Evolutionary conservation across 495 filamentous ascomycete species (phyloP).

Genomic region (Astrothelium macrocarpum): DNA sequence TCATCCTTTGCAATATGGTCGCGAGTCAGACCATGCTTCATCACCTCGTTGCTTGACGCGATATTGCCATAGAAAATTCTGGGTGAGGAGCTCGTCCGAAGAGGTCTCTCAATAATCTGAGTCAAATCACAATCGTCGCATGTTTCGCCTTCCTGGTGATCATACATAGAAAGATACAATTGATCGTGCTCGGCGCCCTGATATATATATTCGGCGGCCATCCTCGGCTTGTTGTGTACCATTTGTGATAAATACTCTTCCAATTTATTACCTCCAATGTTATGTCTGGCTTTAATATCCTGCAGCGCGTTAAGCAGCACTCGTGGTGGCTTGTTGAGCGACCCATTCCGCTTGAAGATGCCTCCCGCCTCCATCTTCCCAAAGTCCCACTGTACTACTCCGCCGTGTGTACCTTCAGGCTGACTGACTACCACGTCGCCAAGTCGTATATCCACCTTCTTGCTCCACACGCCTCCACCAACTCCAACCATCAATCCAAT

Average conservation of each 20-base stretch:
- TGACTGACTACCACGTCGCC: conserved; percentile 20
- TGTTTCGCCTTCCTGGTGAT: conserved; percentile 4
- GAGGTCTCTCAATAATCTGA: background rate
- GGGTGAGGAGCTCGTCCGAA: conserved; percentile 4
- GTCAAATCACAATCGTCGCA: conserved; percentile 6
- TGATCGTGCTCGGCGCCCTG: conserved; percentile 1
- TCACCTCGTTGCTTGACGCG: conserved; percentile 31
- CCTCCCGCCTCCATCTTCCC: conserved; percentile 14
- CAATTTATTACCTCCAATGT: background rate
- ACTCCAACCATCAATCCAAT: conserved; percentile 35
- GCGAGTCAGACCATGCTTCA: conserved; percentile 24
- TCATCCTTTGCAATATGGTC: conserved; percentile 9
- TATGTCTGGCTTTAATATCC: conserved; percentile 8
- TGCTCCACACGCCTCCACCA: conserved; percentile 25
- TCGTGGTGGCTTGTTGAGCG: conserved; percentile 9
- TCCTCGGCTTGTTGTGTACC: background rate
- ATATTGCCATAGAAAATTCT: conserved; percentile 33
- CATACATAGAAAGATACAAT: conserved; percentile 8
- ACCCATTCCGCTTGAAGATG: conserved; percentile 4
- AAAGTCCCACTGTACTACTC: conserved; percentile 17
- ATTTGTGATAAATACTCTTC: conserved; percentile 1
- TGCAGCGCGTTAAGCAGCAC: conserved; percentile 10
- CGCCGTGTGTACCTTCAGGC: conserved; percentile 11
- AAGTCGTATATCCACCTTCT: conserved; percentile 17
- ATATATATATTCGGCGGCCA: background rate